These are phyloP conservation scores for Pythium coloratum DNA, from an alignment of 352 stramenopile genomes.

Conservation along the genomic window DNA sequence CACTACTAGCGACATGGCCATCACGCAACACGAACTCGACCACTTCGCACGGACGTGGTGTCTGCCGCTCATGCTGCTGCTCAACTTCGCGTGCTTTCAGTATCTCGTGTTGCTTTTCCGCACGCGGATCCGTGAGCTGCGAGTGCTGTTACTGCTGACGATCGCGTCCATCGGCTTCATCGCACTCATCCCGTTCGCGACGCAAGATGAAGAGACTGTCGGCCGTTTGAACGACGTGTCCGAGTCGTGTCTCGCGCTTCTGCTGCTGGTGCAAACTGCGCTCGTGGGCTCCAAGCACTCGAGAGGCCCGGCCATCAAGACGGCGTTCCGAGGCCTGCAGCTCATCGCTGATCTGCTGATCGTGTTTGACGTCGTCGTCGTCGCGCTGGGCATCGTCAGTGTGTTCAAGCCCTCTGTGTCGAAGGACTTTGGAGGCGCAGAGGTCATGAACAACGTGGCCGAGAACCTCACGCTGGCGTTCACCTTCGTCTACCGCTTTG, in stretches of 20 bases:
- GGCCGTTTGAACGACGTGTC: slow-evolving; percentile 20
- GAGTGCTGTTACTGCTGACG: slow-evolving; percentile 17
- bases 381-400: slow-evolving; percentile 23
- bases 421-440: slow-evolving; percentile 7
- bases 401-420: slow-evolving; percentile 24
- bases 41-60: slow-evolving; percentile 5
- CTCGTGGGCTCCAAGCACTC: slow-evolving; percentile 13
- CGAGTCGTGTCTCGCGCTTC: slow-evolving; percentile 17
- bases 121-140: slow-evolving; percentile 9
- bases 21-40: slow-evolving; percentile 4
- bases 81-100: slow-evolving; percentile 17
- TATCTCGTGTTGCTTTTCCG: slow-evolving; percentile 12
- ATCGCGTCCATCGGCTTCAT: slow-evolving; percentile 22
- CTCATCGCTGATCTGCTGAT: slow-evolving; percentile 32
- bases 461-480: slow-evolving; percentile 35
- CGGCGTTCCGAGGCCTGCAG: neutral
- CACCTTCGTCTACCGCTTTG: slow-evolving; percentile 39
- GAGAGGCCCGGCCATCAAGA: neutral
- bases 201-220: slow-evolving; percentile 25
- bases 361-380: slow-evolving; percentile 22
- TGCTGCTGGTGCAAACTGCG: slow-evolving; percentile 16
- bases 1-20: neutral
- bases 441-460: slow-evolving; percentile 21
- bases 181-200: slow-evolving; percentile 21
- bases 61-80: slow-evolving; percentile 8